These are phyloP conservation scores for Pyracantha coccinea DNA, from an alignment of 331 rosid genomes.

Conservation along the genomic window DNA sequence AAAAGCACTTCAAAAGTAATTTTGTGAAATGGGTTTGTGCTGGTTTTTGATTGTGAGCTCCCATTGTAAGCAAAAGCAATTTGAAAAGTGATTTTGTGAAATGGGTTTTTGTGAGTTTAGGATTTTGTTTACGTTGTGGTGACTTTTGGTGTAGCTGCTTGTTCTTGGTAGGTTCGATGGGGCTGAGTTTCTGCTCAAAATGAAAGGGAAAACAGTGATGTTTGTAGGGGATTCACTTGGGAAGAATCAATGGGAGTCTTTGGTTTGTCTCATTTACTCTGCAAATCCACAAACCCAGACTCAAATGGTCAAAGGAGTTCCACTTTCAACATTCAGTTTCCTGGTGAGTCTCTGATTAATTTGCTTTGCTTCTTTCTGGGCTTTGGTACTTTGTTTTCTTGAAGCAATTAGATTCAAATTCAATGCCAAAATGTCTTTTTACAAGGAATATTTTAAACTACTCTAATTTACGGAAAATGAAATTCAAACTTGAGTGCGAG, in stretches of 20 bases:
- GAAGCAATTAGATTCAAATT: background rate
- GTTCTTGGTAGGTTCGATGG: conserved; percentile 81
- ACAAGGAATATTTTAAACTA: too few species aligned
- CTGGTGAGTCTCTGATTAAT: conserved; percentile 39
- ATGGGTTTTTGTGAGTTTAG: background rate
- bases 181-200: conserved; percentile 55
- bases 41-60: too few species aligned
- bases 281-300: conserved; percentile 57
- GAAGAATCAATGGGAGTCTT: conserved; percentile 87
- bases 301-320: conserved; percentile 62
- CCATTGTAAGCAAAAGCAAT: too few species aligned
- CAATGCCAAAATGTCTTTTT: background rate
- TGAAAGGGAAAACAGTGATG: conserved; percentile 84
- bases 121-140: conserved; percentile 2
- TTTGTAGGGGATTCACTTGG: conserved; percentile 97
- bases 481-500: background rate
- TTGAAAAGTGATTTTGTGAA: background rate
- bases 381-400: background rate
- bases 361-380: background rate
- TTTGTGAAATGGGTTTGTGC: too few species aligned
- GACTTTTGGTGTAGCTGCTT: conserved; percentile 34
- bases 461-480: too few species aligned
- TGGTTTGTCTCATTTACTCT: conserved; percentile 67
- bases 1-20: too few species aligned
- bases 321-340: conserved; percentile 79